A percentile compares a stretch with the other conserved stretches of the same genome.
Conservation (phyloP, 2,329 filamentous ascomycete genomes). For the Lachnellula willkommii region DNA sequence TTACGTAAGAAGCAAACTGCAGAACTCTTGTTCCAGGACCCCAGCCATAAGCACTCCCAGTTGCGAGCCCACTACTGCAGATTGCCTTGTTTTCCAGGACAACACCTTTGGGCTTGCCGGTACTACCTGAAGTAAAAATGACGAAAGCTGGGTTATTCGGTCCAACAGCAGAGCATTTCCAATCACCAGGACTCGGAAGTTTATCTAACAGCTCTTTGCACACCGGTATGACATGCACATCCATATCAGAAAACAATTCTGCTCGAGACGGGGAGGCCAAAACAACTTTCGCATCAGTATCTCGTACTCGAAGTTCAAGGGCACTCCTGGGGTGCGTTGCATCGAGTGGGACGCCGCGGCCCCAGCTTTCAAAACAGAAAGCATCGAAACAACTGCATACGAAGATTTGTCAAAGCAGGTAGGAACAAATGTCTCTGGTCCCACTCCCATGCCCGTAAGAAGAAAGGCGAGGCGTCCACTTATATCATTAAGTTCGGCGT, state of each 20-base stretch:
- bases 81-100: conserved; percentile 12
- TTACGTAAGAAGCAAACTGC: conserved; percentile 14
- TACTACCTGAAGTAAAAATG: conserved; percentile 17
- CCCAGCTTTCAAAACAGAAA: conserved; percentile 25
- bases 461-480: conserved; percentile 13
- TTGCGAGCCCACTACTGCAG: conserved; percentile 3
- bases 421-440: conserved; percentile 16
- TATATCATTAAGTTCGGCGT: conserved; percentile 17
- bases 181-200: neutral
- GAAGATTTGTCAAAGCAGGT: conserved; percentile 27
- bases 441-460: conserved; percentile 14
- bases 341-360: conserved; percentile 27
- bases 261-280: conserved; percentile 1
- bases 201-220: neutral
- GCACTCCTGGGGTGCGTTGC: conserved; percentile 27
- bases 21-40: conserved; percentile 9
- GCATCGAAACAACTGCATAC: conserved; percentile 23
- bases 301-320: conserved; percentile 5
- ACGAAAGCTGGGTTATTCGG: conserved; percentile 12
- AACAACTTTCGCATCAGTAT: conserved; percentile 2
- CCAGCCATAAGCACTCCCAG: conserved; percentile 5
- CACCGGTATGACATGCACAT: neutral
- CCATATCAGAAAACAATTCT: neutral
- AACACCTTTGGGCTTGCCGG: conserved; percentile 16
- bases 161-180: neutral